These are phyloP conservation scores for Xylariaceae sp. DNA, from an alignment of 2,329 filamentous ascomycete genomes.

Conservation along the genomic window DNA sequence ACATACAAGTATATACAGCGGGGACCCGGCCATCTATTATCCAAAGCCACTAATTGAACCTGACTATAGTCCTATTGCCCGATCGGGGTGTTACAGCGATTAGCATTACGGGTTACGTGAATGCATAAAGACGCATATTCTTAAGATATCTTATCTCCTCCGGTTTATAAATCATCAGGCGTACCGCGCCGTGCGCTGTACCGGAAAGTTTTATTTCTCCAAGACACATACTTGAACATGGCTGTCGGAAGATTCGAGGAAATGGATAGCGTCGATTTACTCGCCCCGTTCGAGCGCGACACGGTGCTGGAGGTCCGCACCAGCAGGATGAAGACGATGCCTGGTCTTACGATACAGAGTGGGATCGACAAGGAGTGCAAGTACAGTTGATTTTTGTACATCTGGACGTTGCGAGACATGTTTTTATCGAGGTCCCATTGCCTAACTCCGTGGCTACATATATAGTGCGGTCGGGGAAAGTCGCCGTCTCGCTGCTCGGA, in stretches of 20 bases:
- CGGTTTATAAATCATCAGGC: too few species aligned
- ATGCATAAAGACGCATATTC: too few species aligned
- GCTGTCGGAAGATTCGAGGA: slow-evolving; percentile 19
- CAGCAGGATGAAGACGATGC: slow-evolving; percentile 50
- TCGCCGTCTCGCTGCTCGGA: slow-evolving; percentile 44
- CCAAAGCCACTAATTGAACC: too few species aligned
- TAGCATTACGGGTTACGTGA: too few species aligned
- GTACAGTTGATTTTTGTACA: too few species aligned
- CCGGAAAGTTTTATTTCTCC: too few species aligned
- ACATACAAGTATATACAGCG: too few species aligned
- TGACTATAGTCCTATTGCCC: too few species aligned
- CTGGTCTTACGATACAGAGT: slow-evolving; percentile 44
- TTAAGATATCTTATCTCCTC: too few species aligned
- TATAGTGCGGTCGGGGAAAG: slow-evolving; percentile 34
- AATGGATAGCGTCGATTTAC: slow-evolving; percentile 22
- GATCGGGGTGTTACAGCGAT: too few species aligned
- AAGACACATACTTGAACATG: background rate
- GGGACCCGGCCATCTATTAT: too few species aligned
- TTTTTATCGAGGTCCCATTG: background rate
- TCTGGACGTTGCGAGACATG: background rate
- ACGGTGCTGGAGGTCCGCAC: slow-evolving; percentile 52
- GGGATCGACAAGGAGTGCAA: slow-evolving; percentile 49
- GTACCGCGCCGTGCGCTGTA: too few species aligned
- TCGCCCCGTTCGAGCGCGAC: slow-evolving; percentile 41
- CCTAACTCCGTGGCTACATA: background rate